Conservation (phyloP, 2,329 filamentous ascomycete genomes). For the Fusarium sp. region DNA sequence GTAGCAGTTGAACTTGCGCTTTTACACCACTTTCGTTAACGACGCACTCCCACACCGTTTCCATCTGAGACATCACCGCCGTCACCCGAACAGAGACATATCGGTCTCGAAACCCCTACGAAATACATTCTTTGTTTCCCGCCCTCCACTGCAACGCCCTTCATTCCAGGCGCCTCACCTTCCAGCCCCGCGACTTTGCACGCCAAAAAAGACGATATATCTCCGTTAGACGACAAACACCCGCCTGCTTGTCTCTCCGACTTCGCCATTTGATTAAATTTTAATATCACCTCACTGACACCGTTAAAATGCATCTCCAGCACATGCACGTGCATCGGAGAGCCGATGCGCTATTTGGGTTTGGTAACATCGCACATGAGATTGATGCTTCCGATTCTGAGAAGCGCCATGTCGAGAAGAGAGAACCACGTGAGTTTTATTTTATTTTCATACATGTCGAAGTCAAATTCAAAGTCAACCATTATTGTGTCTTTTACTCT, state of each 20-base stretch:
- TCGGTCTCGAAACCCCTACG: slow-evolving; percentile 42
- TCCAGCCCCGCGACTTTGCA: slow-evolving; percentile 40
- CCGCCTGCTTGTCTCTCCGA: background rate
- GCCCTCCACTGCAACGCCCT: slow-evolving; percentile 42
- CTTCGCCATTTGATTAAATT: background rate
- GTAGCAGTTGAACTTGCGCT: slow-evolving; percentile 24
- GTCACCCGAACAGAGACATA: slow-evolving; percentile 37
- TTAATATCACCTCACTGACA: background rate
- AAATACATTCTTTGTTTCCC: slow-evolving; percentile 47
- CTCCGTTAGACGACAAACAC: slow-evolving; percentile 2
- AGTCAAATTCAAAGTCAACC: background rate
- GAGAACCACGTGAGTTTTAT: slow-evolving; percentile 32
- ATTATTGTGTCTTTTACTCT: background rate
- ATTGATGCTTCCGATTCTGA: slow-evolving; percentile 27
- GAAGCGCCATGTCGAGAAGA: slow-evolving; percentile 30
- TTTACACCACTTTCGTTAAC: slow-evolving; percentile 27
- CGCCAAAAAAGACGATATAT: slow-evolving; percentile 36
- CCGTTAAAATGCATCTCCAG: slow-evolving; percentile 50
- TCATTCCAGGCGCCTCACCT: slow-evolving; percentile 49
- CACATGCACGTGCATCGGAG: slow-evolving; percentile 50
- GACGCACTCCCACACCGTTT: slow-evolving; percentile 13
- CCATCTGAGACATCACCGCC: slow-evolving; percentile 47
- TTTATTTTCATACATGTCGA: background rate
- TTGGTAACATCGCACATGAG: slow-evolving; percentile 46
- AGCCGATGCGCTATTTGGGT: slow-evolving; percentile 48